phyloP scores from a whole-genome alignment of 805 yeast genomes.

The Saturnispora gosingensis region DNA sequence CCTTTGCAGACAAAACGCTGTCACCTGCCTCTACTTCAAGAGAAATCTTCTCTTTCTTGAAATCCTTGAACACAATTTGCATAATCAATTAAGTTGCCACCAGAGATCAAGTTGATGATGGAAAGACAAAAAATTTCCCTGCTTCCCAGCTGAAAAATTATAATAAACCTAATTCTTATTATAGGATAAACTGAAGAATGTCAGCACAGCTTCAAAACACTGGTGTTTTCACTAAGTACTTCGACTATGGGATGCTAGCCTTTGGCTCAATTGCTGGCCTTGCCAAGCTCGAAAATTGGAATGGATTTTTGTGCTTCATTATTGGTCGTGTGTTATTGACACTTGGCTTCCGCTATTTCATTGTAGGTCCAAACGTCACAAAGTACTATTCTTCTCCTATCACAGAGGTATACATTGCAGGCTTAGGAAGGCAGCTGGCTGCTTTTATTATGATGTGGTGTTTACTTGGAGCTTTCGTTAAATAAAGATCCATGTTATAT shows the following conservation, averaged over 20 bases:
- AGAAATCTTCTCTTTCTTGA: constrained; percentile 82
- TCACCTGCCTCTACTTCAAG: constrained; percentile 65
- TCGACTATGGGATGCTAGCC: not conserved
- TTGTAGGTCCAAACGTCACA: not conserved
- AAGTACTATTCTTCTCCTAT: constrained; percentile 33
- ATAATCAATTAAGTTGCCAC: constrained; percentile 28
- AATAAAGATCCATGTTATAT: not conserved
- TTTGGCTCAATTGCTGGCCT: not conserved
- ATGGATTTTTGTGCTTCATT: not conserved
- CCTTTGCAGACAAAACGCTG: constrained; percentile 62
- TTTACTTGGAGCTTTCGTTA: constrained; percentile 38
- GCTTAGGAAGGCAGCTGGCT: constrained; percentile 39
- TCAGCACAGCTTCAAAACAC: not conserved
- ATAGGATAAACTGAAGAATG: not conserved
- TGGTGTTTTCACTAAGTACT: not conserved
- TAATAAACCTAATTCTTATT: not conserved
- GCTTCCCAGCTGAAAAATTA: not conserved
- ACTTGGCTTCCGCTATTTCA: not conserved
- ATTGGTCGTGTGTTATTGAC: not conserved
- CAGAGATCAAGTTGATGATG: constrained; percentile 11
- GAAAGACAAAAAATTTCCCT: not conserved
- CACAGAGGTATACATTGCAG: constrained; percentile 34
- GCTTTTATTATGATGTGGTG: constrained; percentile 55
- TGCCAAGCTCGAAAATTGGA: not conserved
- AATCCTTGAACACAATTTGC: constrained; percentile 82